These are phyloP conservation scores for Ambrosiella beaveri DNA, from an alignment of 2,329 filamentous ascomycete species.

Conservation along the genomic window DNA sequence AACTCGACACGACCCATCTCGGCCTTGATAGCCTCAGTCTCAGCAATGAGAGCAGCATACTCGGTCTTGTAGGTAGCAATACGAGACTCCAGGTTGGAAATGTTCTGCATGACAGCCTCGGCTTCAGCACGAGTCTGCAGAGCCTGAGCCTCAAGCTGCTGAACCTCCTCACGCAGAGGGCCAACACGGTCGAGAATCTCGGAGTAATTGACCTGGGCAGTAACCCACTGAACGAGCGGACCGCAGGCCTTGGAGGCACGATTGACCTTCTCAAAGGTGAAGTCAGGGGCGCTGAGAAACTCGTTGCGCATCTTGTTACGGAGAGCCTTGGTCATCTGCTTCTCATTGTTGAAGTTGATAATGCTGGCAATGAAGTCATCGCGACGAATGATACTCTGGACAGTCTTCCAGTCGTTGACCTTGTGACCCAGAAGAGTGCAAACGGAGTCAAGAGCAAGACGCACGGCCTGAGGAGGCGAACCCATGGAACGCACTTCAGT, in stretches of 20 bases:
- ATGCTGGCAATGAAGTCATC: conserved; percentile 98
- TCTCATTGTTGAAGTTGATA: conserved; percentile 90
- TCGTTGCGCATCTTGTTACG: conserved; percentile 83
- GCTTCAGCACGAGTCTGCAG: conserved; percentile 87
- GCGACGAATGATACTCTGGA: conserved; percentile 71
- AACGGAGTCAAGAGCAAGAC: conserved; percentile 86
- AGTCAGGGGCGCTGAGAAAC: conserved; percentile 82
- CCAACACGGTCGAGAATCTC: conserved; percentile 90
- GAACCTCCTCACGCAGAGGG: conserved; percentile 78
- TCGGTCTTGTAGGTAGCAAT: conserved; percentile 93
- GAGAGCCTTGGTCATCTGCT: conserved; percentile 72
- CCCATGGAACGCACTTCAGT: conserved; percentile 97
- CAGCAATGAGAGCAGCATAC: conserved; percentile 87
- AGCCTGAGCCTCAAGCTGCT: conserved; percentile 70
- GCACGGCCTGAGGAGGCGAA: conserved; percentile 77
- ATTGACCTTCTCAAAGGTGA: conserved; percentile 91
- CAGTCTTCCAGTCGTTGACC: conserved; percentile 76
- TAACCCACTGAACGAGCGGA: conserved; percentile 90
- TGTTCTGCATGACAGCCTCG: conserved; percentile 76
- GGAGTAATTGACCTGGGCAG: conserved; percentile 94
- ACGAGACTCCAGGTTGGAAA: conserved; percentile 67
- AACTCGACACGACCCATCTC: conserved; percentile 95
- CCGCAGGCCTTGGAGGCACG: conserved; percentile 93
- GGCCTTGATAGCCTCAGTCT: conserved; percentile 90
- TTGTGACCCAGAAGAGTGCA: conserved; percentile 87